These are phyloP conservation scores for Lepidium didymum DNA, from an alignment of 345 rosid genomes.

Conservation along the genomic window DNA sequence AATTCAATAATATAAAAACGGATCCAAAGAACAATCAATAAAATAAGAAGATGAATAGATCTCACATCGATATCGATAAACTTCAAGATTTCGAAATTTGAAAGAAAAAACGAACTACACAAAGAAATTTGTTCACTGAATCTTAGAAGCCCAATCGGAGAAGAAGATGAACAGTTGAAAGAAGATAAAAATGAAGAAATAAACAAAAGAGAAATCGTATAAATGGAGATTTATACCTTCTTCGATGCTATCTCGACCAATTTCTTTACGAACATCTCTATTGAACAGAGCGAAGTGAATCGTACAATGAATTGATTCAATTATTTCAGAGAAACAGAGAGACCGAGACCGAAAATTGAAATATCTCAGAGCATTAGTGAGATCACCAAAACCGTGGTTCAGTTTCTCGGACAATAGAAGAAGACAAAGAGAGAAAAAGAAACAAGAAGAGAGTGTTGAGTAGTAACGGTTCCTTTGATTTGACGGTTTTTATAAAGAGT, in stretches of 20 bases:
- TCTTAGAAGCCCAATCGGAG: not conserved
- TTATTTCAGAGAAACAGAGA: not conserved
- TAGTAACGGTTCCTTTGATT: slow-evolving; percentile 29
- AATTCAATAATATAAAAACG: not conserved
- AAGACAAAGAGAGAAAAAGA: not conserved
- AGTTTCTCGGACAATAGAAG: not conserved
- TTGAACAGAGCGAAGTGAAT: not conserved
- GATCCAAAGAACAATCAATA: not conserved
- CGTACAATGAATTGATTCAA: not conserved
- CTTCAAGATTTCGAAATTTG: not conserved
- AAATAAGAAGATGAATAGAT: not conserved
- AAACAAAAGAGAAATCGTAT: not conserved
- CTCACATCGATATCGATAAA: slow-evolving; percentile 7
- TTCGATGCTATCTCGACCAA: slow-evolving; percentile 28
- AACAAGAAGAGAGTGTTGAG: slow-evolving; percentile 1
- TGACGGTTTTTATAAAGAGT: slow-evolving; percentile 19
- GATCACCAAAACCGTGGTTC: not conserved
- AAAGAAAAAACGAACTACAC: not conserved
- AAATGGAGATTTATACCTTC: slow-evolving; percentile 15
- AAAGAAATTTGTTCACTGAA: not conserved
- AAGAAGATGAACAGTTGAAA: slow-evolving; percentile 13
- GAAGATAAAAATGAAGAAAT: no score
- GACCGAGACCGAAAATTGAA: not conserved
- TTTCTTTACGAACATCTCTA: slow-evolving; percentile 31
- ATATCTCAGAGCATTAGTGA: not conserved